These are phyloP conservation scores for Bodo saltans DNA, from an alignment of 78 protist species.

Conservation along the genomic window DNA sequence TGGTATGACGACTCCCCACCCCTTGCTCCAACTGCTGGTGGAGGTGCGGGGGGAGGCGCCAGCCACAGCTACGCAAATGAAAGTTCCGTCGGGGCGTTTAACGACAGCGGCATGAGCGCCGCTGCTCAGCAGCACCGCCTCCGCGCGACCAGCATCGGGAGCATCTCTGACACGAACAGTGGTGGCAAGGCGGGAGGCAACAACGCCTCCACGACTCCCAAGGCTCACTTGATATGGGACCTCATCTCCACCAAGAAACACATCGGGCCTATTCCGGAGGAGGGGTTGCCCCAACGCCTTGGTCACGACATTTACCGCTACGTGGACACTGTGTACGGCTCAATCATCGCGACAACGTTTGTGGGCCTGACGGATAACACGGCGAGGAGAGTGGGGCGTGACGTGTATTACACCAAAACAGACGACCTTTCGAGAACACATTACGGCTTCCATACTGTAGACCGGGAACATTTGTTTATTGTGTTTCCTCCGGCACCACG, in stretches of 20 bases:
- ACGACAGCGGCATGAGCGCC: no score
- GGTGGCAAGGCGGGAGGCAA: no score
- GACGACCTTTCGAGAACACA: neutral
- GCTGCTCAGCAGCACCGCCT: no score
- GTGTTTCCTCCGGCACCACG: constrained; percentile 27
- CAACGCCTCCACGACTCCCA: neutral
- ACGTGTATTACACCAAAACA: constrained; percentile 7
- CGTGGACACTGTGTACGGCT: constrained; percentile 1
- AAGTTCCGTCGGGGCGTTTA: no score
- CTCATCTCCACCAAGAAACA: constrained; percentile 22
- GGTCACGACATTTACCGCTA: constrained; percentile 9
- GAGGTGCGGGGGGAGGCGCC: no score
- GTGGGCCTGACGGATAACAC: constrained; percentile 33
- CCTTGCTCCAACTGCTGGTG: neutral
- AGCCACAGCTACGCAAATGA: no score
- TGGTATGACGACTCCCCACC: neutral
- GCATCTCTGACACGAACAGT: no score
- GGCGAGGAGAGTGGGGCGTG: constrained; percentile 25
- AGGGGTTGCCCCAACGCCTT: constrained; percentile 3
- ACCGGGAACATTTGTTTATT: constrained; percentile 11
- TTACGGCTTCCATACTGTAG: neutral
- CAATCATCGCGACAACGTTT: constrained; percentile 2
- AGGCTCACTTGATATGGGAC: constrained; percentile 7
- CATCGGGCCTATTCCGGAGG: neutral
- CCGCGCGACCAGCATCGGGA: no score